Evolutionary conservation across 768 basidiomycete species (phyloP).

Genomic region (Austroboletus festivus): DNA sequence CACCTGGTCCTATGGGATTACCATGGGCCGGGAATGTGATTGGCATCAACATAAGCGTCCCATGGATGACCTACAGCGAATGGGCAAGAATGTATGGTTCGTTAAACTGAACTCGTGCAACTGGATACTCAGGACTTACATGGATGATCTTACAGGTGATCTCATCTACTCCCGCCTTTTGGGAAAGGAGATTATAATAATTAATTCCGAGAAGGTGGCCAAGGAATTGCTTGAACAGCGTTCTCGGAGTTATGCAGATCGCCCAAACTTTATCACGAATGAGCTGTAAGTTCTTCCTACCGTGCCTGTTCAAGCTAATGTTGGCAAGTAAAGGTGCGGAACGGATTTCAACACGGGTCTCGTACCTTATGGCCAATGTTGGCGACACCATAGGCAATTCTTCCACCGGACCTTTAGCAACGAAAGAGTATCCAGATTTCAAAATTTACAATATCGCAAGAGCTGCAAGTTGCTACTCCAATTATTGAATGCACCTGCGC

Average conservation of each 20-base stretch:
- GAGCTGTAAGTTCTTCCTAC: not conserved
- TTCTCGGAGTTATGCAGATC: not conserved
- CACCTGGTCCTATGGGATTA: slow-evolving; percentile 1
- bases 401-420: not conserved
- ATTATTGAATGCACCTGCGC: not conserved
- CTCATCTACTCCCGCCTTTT: slow-evolving; percentile 1
- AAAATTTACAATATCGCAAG: not conserved
- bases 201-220: slow-evolving; percentile 1
- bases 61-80: not conserved
- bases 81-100: slow-evolving; percentile 8
- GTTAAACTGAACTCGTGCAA: not conserved
- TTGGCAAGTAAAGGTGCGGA: not conserved
- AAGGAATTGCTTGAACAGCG: not conserved
- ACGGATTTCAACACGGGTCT: not conserved
- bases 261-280: not conserved
- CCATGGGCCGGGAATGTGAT: slow-evolving; percentile 2
- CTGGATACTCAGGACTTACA: not conserved
- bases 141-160: slow-evolving; percentile 1
- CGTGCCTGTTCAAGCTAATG: no score
- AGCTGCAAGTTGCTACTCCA: not conserved
- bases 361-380: not conserved
- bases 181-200: slow-evolving; percentile 6
- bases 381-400: not conserved
- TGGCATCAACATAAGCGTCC: not conserved
- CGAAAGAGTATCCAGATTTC: not conserved